A percentile compares a stretch with the other conserved stretches of the same genome.
Evolutionary conservation across 345 rosid genomes (phyloP).

Genomic region (Populus deltoides): DNA sequence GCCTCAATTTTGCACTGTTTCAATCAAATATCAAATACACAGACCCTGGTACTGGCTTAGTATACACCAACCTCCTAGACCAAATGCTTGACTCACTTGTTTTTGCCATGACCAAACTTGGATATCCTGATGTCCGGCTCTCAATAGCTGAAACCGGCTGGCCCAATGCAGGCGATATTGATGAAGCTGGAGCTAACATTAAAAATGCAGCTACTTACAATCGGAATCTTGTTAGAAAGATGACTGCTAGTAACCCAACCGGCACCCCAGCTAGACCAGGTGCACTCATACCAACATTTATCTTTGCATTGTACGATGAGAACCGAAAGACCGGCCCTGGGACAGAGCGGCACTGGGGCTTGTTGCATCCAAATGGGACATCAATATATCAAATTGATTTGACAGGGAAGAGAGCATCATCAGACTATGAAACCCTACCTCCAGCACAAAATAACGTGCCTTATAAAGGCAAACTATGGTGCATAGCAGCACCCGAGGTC

Average conservation of each 20-base stretch:
- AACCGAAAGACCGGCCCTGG: constrained; percentile 64
- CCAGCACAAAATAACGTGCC: constrained; percentile 44
- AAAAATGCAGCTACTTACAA: constrained; percentile 75
- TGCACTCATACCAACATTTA: constrained; percentile 46
- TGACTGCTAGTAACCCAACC: constrained; percentile 40
- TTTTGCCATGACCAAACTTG: constrained; percentile 62
- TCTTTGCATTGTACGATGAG: constrained; percentile 68
- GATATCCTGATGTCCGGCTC: constrained; percentile 44
- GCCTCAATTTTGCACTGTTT: constrained; percentile 53
- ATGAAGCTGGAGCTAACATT: constrained; percentile 60
- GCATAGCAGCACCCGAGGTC: constrained; percentile 47
- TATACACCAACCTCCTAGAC: constrained; percentile 69
- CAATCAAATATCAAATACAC: constrained; percentile 41
- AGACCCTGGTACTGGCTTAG: constrained; percentile 48
- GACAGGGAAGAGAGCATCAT: constrained; percentile 33
- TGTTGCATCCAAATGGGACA: constrained; percentile 46
- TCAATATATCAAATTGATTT: constrained; percentile 53
- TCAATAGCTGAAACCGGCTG: constrained; percentile 81
- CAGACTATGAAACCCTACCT: constrained; percentile 42
- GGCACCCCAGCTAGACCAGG: constrained; percentile 84
- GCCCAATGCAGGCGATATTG: constrained; percentile 71
- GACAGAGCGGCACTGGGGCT: constrained; percentile 81
- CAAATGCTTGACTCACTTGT: constrained; percentile 70
- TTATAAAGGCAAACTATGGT: constrained; percentile 61
- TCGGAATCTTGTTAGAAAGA: constrained; percentile 53